phyloP scores from a whole-genome alignment of 2,329 filamentous ascomycete genomes.

The Aquanectria penicillioides region DNA sequence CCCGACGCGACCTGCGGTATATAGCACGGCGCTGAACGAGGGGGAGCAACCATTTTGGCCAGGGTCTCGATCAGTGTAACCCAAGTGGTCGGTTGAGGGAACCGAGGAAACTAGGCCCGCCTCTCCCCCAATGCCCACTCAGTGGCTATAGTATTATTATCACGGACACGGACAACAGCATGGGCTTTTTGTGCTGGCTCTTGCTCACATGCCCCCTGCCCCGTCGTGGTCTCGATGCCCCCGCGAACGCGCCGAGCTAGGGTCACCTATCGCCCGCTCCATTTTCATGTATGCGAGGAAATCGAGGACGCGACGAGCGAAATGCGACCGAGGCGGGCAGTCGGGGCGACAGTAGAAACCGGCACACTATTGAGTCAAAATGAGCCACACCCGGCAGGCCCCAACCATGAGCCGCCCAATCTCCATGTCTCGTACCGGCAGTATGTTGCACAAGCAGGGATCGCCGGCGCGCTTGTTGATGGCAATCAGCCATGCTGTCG shows the following conservation, averaged over 20 bases:
- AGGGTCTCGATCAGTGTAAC: constrained; percentile 37
- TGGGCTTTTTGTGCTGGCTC: constrained; percentile 8
- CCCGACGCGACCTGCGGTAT: constrained; percentile 34
- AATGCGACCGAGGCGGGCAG: constrained; percentile 9
- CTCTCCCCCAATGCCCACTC: constrained; percentile 32
- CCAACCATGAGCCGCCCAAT: constrained; percentile 7
- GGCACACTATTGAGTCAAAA: constrained; percentile 15
- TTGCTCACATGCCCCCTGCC: constrained; percentile 14
- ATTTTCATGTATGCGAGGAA: constrained; percentile 4
- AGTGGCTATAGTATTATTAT: constrained; percentile 23
- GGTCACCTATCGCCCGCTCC: constrained; percentile 9
- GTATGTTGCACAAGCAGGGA: constrained; percentile 29
- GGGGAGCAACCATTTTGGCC: constrained; percentile 25
- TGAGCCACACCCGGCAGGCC: constrained; percentile 17
- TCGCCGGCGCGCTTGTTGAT: constrained; percentile 26
- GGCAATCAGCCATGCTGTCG: constrained; percentile 20
- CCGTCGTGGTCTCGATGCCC: constrained; percentile 6
- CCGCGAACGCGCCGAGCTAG: constrained; percentile 18
- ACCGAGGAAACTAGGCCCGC: constrained; percentile 41
- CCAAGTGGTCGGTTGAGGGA: constrained; percentile 35
- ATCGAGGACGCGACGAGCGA: constrained; percentile 1
- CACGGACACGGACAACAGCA: constrained; percentile 7
- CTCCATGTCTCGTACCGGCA: constrained; percentile 13
- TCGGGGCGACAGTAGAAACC: background rate
- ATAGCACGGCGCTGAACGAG: constrained; percentile 31